phyloP scores from a whole-genome alignment of 371 early-diverging fungal genomes.

The Mucor racemosus region DNA sequence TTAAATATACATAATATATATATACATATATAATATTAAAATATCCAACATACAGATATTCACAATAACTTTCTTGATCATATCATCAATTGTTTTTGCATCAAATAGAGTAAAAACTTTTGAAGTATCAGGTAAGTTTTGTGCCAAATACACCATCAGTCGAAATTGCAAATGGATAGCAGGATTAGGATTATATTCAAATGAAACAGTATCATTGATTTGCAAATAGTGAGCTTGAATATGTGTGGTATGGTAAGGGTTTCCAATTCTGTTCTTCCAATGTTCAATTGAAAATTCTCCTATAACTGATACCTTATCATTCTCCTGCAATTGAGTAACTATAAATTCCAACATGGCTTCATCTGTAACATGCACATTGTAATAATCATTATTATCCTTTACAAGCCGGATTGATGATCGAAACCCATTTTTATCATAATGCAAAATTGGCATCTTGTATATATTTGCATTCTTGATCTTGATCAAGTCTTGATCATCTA shows the following conservation, averaged over 20 bases:
- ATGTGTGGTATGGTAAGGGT: not conserved
- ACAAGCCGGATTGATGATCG: not conserved
- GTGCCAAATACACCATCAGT: not conserved
- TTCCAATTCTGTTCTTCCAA: not conserved
- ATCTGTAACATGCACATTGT: not conserved
- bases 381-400: not conserved
- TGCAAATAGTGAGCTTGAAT: not conserved
- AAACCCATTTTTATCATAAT: not conserved
- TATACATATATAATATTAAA: not conserved
- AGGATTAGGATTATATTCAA: not conserved
- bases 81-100: not conserved
- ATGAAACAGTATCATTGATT: not conserved
- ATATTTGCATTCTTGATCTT: not conserved
- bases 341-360: not conserved
- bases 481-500: not conserved
- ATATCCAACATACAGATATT: not conserved
- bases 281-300: constrained; percentile 1
- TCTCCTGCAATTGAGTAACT: not conserved
- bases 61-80: not conserved
- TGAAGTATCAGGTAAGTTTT: not conserved
- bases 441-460: not conserved
- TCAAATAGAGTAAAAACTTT: not conserved
- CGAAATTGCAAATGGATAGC: not conserved
- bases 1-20: too few relatives aligned
- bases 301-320: not conserved